Conservation (phyloP, 768 basidiomycete species). For the Coprinopsis sp. region DNA sequence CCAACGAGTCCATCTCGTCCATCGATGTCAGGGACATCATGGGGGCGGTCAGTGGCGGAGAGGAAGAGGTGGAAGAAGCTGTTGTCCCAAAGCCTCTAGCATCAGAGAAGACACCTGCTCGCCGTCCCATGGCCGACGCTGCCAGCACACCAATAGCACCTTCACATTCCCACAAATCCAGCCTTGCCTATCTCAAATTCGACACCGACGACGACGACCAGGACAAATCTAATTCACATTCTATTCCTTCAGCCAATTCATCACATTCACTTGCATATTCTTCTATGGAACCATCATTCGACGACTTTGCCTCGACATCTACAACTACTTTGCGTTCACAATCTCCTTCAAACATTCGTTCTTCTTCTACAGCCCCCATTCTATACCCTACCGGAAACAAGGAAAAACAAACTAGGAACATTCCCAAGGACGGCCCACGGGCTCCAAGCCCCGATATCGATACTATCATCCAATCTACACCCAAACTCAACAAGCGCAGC, state of each 20-base stretch:
- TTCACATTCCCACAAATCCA: slow-evolving; percentile 9
- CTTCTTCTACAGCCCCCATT: not conserved
- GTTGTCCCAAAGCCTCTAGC: slow-evolving; percentile 5
- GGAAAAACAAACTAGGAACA: not conserved
- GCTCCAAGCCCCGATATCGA: slow-evolving; percentile 23
- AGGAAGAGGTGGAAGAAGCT: slow-evolving; percentile 12
- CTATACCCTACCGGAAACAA: not conserved
- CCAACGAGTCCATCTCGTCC: slow-evolving; percentile 32
- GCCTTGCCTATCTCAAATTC: slow-evolving; percentile 10
- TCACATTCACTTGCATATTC: not conserved
- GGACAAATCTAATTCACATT: not conserved
- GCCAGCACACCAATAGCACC: not conserved
- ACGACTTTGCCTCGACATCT: slow-evolving; percentile 7
- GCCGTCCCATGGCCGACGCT: too few relatives aligned
- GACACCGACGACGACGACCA: not conserved
- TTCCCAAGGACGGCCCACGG: slow-evolving; percentile 4
- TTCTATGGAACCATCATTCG: not conserved
- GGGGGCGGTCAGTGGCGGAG: slow-evolving; percentile 11
- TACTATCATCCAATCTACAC: slow-evolving; percentile 20
- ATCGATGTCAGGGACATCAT: slow-evolving; percentile 32
- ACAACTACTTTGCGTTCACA: slow-evolving; percentile 5
- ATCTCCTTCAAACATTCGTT: not conserved
- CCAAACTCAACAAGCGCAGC: slow-evolving; percentile 14
- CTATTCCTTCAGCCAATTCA: slow-evolving; percentile 1
- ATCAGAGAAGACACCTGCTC: slow-evolving; percentile 10